Base-by-base conservation (phyloP, 495 filamentous ascomycete genomes). In the Rusavskia elegans region DNA sequence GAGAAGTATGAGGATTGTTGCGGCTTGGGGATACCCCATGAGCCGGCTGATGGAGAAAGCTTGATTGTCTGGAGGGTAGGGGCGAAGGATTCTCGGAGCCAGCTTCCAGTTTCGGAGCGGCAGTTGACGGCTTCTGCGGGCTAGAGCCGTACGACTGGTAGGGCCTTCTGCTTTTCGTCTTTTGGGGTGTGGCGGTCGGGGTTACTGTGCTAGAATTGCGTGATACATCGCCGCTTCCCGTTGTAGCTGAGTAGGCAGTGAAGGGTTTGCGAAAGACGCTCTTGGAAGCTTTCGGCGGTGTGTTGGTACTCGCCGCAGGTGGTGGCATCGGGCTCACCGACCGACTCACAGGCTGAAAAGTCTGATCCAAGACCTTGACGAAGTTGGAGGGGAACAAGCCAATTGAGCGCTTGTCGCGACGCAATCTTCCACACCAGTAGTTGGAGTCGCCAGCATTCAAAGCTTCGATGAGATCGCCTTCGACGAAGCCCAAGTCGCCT, bases 371-470 rank as follows among this genome's bases (percentile, higher is more conserved):
- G 4, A 97, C 78, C 60, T 93, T 80, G 55, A 98, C 92, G 64
- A 96, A 98, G 65, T 98, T 98, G 41, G 89, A 96, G 2, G 92
- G 92, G 60, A 98, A 98, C 20, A 92, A 67, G 44, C 92, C 92
- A 57, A 94, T 79, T 58, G 89, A 88, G 54, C 86, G 77, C 63
- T 82, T 80, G 64, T 97, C 92, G 52, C 93, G 78, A 56, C 79
- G 81, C 62, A 97, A 63, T 45, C 90, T 80, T 25, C 92, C 92
- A 69, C 86, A 95, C 92, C 92, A 98, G 93, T 92, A 98, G 50
- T 84, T 85, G 27, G 93, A 93, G 68, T 98, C 92, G 49, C 92
- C 92, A 2, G 92, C 92, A 65, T 97, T 98, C 19, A 98, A 73
- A 63, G 89, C 95, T 77, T 98, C 92, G 62, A 98, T 98, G 54